phyloP scores from a whole-genome alignment of 2,329 filamentous ascomycete species.

The Calonectria pseudoturangicola region DNA sequence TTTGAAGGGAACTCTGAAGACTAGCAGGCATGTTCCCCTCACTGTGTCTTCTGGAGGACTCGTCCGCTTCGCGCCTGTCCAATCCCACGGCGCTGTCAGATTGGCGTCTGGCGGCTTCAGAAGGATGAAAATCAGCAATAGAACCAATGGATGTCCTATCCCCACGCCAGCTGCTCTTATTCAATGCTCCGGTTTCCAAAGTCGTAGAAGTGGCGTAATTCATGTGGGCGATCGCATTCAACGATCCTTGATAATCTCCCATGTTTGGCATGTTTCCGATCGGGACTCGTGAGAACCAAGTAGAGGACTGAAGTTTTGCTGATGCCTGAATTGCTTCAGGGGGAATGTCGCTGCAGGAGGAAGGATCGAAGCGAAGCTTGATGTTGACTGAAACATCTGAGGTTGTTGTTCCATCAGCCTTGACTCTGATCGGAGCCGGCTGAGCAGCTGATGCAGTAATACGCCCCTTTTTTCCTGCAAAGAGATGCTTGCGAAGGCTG shows the following conservation, averaged over 20 bases:
- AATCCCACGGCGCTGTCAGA: slow-evolving; percentile 16
- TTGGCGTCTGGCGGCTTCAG: slow-evolving; percentile 9
- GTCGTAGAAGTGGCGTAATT: slow-evolving; percentile 8
- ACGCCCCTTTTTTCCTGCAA: slow-evolving; percentile 44
- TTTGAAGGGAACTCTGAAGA: slow-evolving; percentile 1
- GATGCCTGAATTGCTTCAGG: slow-evolving; percentile 44
- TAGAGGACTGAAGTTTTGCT: slow-evolving; percentile 46
- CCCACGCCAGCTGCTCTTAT: slow-evolving; percentile 21
- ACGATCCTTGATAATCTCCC: slow-evolving; percentile 32
- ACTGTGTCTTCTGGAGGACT: slow-evolving; percentile 8
- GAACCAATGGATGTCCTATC: not conserved
- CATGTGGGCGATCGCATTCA: slow-evolving; percentile 24
- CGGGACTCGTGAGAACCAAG: slow-evolving; percentile 48
- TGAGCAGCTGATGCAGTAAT: slow-evolving; percentile 48
- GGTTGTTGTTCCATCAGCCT: slow-evolving; percentile 44
- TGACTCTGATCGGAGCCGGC: slow-evolving; percentile 45
- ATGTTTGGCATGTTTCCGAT: slow-evolving; percentile 47
- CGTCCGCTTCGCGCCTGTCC: not conserved
- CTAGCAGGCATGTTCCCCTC: slow-evolving; percentile 4
- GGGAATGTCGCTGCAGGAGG: slow-evolving; percentile 44
- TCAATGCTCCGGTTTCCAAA: not conserved
- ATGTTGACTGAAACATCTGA: slow-evolving; percentile 41
- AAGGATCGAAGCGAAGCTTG: slow-evolving; percentile 47
- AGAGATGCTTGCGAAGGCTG: slow-evolving; percentile 50
- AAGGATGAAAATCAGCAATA: not conserved